Conservation (phyloP, 1,139 yeast species). For the Maudiozyma humilis region DNA sequence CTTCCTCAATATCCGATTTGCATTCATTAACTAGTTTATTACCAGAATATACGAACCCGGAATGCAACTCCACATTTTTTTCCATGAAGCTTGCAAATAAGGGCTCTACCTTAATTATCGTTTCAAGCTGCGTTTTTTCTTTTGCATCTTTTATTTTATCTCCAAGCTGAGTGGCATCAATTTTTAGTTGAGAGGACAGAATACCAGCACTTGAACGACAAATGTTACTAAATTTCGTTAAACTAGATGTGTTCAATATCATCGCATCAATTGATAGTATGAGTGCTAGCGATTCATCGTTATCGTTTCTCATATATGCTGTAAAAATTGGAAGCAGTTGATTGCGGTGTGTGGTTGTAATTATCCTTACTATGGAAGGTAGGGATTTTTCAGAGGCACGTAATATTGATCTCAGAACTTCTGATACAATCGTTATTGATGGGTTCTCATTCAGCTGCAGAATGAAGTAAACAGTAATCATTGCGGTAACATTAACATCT, state of each 20-base stretch:
- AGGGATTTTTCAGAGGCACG: not conserved
- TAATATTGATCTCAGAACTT: not conserved
- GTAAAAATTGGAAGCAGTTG: not conserved
- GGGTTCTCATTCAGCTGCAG: constrained; percentile 1
- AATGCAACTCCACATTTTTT: constrained; percentile 10
- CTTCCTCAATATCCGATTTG: constrained; percentile 58
- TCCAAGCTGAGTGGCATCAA: constrained; percentile 6
- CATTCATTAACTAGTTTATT: constrained; percentile 39
- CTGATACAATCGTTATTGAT: not conserved
- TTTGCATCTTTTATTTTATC: not conserved
- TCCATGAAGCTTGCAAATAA: constrained; percentile 7
- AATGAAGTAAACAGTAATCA: not conserved
- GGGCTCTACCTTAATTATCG: not conserved
- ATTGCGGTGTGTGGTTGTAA: not conserved
- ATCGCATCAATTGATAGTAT: not conserved
- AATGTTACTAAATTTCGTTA: not conserved
- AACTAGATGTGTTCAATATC: not conserved
- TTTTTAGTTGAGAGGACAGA: not conserved
- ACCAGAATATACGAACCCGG: constrained; percentile 15
- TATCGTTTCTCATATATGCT: not conserved
- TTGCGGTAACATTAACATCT: not conserved
- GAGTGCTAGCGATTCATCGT: not conserved
- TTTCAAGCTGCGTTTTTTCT: not conserved
- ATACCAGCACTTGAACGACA: not conserved
- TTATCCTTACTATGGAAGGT: not conserved